Percentiles rank a stretch among this genome's conserved stretches.
phyloP scores from a whole-genome alignment of 73 alveolate species.

The Paramecium octaurelia region DNA sequence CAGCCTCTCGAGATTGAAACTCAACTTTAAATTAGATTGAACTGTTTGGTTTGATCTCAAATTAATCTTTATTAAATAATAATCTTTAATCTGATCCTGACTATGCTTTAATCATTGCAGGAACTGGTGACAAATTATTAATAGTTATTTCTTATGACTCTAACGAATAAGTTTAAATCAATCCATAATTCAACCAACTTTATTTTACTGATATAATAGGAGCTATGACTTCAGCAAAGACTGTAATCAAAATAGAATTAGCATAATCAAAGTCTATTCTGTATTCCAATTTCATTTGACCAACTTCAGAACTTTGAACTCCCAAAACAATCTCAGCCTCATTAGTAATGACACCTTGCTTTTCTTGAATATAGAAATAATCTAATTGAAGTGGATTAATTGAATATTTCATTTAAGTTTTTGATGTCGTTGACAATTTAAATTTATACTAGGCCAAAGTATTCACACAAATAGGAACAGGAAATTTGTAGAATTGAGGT shows the following conservation, averaged over 20 bases:
- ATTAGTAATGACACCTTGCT: background rate
- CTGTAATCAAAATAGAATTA: slow-evolving; percentile 1
- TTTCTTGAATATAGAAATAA: background rate
- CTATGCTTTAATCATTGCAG: background rate
- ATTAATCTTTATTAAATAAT: background rate
- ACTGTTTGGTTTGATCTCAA: background rate
- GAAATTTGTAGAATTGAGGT: slow-evolving; percentile 64
- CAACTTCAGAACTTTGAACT: background rate
- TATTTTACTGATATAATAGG: background rate
- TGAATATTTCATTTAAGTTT: background rate
- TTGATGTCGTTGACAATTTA: background rate
- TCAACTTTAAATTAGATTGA: background rate
- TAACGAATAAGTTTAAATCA: slow-evolving; percentile 1
- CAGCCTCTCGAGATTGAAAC: slow-evolving; percentile 21
- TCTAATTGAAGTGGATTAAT: background rate
- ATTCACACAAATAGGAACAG: background rate
- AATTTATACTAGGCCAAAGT: background rate
- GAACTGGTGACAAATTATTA: background rate
- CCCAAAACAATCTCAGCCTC: background rate
- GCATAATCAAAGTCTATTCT: slow-evolving; percentile 54
- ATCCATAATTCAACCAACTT: slow-evolving; percentile 44
- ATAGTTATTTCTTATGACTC: slow-evolving; percentile 16
- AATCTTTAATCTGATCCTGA: slow-evolving; percentile 22
- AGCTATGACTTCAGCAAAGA: background rate
- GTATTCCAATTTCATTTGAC: background rate